Evolutionary conservation across 345 rosid genomes (phyloP).

Genomic region (Gynandropsis gynandra): DNA sequence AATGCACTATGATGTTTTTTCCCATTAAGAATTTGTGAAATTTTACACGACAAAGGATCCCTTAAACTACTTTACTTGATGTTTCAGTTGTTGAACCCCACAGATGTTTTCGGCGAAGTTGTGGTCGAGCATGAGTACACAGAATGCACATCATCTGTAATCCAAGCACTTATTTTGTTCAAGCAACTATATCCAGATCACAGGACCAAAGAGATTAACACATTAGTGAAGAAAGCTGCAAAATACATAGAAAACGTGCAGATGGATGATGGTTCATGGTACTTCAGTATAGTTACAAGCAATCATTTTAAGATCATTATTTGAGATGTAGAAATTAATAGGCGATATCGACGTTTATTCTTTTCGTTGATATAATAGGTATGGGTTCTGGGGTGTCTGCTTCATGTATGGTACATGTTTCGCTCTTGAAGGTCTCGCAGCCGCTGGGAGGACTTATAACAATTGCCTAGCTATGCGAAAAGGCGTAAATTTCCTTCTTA

Average conservation of each 20-base stretch:
- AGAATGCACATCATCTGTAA: slow-evolving; percentile 44
- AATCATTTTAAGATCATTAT: too few relatives aligned
- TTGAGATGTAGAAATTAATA: too few relatives aligned
- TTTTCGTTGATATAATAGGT: background rate
- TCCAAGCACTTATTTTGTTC: slow-evolving; percentile 35
- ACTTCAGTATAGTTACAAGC: slow-evolving; percentile 7
- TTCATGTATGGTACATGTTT: slow-evolving; percentile 11
- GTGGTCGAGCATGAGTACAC: slow-evolving; percentile 46
- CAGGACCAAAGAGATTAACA: slow-evolving; percentile 31
- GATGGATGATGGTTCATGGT: slow-evolving; percentile 43
- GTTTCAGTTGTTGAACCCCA: slow-evolving; percentile 41
- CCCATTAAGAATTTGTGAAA: background rate
- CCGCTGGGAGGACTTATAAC: slow-evolving; percentile 36
- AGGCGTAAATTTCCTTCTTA: slow-evolving; percentile 40
- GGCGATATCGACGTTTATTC: background rate
- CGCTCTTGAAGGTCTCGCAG: slow-evolving; percentile 15
- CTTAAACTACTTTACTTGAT: background rate
- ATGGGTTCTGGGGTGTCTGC: slow-evolving; percentile 9
- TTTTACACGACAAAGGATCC: background rate
- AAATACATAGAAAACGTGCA: slow-evolving; percentile 30
- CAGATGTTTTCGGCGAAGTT: slow-evolving; percentile 38
- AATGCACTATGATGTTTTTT: background rate
- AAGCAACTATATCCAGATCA: slow-evolving; percentile 34
- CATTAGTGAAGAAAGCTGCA: slow-evolving; percentile 24
- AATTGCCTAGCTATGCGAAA: slow-evolving; percentile 29